A percentile compares a stretch with the other conserved stretches of the same genome.
These are phyloP conservation scores for Rhipidocladum racemiflorum DNA, from an alignment of 176 grass and related monocot species.

Conservation along the genomic window DNA sequence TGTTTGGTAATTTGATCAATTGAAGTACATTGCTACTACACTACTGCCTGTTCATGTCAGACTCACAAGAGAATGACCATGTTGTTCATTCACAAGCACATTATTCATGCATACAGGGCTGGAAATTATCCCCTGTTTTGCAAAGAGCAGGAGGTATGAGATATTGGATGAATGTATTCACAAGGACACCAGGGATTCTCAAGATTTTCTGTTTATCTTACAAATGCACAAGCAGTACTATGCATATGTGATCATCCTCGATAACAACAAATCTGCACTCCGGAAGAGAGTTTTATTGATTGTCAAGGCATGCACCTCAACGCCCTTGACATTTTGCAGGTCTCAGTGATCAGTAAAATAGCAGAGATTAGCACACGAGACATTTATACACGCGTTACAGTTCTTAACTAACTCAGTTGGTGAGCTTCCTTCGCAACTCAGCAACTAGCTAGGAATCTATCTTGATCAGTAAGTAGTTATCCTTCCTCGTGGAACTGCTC, in stretches of 20 bases:
- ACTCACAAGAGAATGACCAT: not conserved
- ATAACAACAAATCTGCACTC: not conserved
- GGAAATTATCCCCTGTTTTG: not conserved
- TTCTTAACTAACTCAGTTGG: conserved; percentile 5
- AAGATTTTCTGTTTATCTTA: not conserved
- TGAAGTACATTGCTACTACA: not conserved
- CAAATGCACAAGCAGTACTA: not conserved
- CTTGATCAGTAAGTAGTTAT: conserved; percentile 30
- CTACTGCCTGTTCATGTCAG: not conserved
- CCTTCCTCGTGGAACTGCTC: conserved; percentile 26
- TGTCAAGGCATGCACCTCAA: conserved; percentile 25
- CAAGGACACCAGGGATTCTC: not conserved
- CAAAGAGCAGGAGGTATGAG: not conserved
- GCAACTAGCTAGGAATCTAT: conserved; percentile 23
- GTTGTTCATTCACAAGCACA: not conserved
- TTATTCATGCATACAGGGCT: not conserved
- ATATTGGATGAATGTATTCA: not conserved
- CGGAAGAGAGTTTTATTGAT: conserved; percentile 34
- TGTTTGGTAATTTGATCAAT: not conserved
- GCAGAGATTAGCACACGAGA: conserved; percentile 27
- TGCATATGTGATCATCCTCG: not conserved
- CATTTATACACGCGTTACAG: conserved; percentile 23
- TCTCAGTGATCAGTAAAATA: conserved; percentile 20
- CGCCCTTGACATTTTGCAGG: conserved; percentile 11
- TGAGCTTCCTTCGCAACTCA: conserved; percentile 35